Evolutionary conservation across 2,329 filamentous ascomycete species (phyloP).

Genomic region (Phialophora chinensis): DNA sequence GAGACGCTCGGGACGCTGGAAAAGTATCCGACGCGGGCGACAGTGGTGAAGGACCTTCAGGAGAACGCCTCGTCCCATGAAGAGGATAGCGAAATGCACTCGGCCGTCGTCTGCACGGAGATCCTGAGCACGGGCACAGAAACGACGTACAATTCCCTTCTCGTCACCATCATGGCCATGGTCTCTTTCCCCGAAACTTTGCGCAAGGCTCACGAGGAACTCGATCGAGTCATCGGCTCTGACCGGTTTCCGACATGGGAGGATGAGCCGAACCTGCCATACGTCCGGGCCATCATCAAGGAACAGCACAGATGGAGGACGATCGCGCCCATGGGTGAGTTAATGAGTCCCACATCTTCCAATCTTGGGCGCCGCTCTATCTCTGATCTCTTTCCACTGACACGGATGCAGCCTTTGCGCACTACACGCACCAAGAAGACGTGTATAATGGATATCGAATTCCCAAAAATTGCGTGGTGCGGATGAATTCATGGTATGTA

Average conservation of each 20-base stretch:
- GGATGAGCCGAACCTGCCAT: conserved; percentile 46
- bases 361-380: neutral
- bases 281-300: conserved; percentile 49
- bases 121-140: conserved; percentile 42
- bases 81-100: conserved; percentile 39
- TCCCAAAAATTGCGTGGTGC: conserved; percentile 52
- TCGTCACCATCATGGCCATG: conserved; percentile 42
- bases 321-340: conserved; percentile 49
- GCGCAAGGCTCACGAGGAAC: conserved; percentile 37
- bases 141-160: conserved; percentile 43
- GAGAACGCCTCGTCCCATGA: conserved; percentile 40
- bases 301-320: conserved; percentile 54
- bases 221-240: conserved; percentile 43
- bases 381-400: conserved; percentile 32
- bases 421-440: conserved; percentile 31
- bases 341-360: conserved; percentile 48
- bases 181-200: conserved; percentile 36
- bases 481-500: conserved; percentile 45
- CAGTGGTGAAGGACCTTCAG: conserved; percentile 2
- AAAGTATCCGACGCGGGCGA: conserved; percentile 20
- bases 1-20: conserved; percentile 42
- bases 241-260: conserved; percentile 45
- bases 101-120: conserved; percentile 42
- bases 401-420: conserved; percentile 42
- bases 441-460: conserved; percentile 34